These are phyloP conservation scores for Auricularia sp. DNA, from an alignment of 768 basidiomycete species.

Conservation along the genomic window DNA sequence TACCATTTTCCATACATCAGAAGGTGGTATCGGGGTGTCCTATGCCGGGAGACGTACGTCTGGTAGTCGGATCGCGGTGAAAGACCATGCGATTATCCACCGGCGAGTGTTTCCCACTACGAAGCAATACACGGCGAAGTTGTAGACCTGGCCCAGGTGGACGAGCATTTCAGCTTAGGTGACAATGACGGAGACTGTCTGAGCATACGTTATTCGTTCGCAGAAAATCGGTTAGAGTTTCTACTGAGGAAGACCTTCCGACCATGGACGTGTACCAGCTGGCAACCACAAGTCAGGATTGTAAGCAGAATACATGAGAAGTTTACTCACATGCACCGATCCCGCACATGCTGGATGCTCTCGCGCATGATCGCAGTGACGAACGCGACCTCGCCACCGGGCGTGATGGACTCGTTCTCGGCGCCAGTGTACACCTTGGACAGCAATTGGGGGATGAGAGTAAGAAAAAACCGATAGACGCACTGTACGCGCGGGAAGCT, in stretches of 20 bases:
- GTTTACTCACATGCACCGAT: conserved; percentile 46
- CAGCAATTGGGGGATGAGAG: neutral
- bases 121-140: conserved; percentile 79
- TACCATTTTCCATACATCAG: neutral
- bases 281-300: neutral
- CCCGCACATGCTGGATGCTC: conserved; percentile 36
- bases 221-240: conserved; percentile 46
- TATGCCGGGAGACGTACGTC: conserved; percentile 46
- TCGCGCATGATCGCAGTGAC: conserved; percentile 70
- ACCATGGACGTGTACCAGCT: conserved; percentile 95
- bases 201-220: conserved; percentile 31
- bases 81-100: conserved; percentile 92
- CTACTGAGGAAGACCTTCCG: conserved; percentile 73
- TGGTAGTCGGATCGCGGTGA: conserved; percentile 49
- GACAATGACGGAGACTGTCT: neutral
- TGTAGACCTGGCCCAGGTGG: conserved; percentile 47
- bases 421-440: conserved; percentile 79
- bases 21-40: no score
- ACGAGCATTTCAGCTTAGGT: neutral
- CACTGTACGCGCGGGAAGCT: conserved; percentile 53
- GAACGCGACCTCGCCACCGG: conserved; percentile 77
- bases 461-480: neutral
- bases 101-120: conserved; percentile 79
- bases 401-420: conserved; percentile 78
- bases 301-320: neutral